Base-by-base conservation (phyloP, 495 filamentous ascomycete genomes). In the Amorphotheca resinae region DNA sequence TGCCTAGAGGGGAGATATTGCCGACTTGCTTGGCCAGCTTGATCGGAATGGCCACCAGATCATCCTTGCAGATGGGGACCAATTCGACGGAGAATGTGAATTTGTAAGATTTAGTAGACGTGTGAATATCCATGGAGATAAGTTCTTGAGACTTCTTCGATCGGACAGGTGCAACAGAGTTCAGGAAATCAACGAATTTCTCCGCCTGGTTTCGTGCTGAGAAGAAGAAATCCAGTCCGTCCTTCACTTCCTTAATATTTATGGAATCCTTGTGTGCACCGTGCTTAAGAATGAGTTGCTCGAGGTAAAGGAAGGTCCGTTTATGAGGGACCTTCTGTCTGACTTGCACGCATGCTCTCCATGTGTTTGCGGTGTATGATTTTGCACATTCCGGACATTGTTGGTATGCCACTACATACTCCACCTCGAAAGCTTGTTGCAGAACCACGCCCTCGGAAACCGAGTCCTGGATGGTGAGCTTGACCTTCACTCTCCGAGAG, bases 261-360 rank as follows among this genome's bases (percentile, higher is more conserved):
- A 93, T 82, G 1, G 88, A 84, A 48, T 99, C 88, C 49, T 77
- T 79, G 59, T 99, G 91, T 2, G 89, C 91, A 22, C 74, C 74
- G 56, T 95, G 82, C 64, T 93, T 95, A 22, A 99, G 67, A 58
- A 99, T 94, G 20, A 96, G 69, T 63, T 99, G 93, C 54, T 99
- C 93, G 12, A 98, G 82, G 63, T 84, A 93, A 6, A 96, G 65
- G 65, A 99, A 96, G 4, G 91, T 96, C 48, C 93, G 74, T 70
- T 99, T 99, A 62, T 99, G 93, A 0, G 84, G 76, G 18, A 99
- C 93, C 58, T 95, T 93, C 63, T 99, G 93, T 26, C 93, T 84
- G 16, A 96, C 82, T 62, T 96, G 93, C 4, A 95, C 83, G 25
- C 73, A 73, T 3, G 87, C 86, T 49, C 80, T 64, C 82, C 82